Evolutionary conservation across 2,329 filamentous ascomycete species (phyloP).

Genomic region (Trichoderma sp.): DNA sequence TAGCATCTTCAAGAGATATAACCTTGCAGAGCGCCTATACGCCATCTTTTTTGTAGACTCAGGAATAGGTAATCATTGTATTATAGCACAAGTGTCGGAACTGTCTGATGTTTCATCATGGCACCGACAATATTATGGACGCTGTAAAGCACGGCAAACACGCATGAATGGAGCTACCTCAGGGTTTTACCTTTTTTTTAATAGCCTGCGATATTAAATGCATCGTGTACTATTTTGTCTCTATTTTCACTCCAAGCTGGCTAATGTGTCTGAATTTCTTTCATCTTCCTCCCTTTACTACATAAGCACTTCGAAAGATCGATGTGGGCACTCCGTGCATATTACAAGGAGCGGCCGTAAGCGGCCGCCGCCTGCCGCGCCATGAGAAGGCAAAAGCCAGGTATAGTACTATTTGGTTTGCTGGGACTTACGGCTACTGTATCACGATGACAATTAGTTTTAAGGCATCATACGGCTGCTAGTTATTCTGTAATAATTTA

Average conservation of each 20-base stretch:
- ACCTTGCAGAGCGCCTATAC: background rate
- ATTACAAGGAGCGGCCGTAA: background rate
- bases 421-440: background rate
- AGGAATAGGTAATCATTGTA: background rate
- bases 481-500: background rate
- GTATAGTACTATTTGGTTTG: background rate
- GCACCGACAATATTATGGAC: background rate
- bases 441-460: background rate
- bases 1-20: background rate
- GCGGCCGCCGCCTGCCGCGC: background rate
- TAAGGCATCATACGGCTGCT: background rate
- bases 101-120: background rate
- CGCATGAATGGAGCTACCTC: background rate
- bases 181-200: background rate
- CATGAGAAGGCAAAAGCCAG: background rate
- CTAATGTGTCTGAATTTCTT: background rate
- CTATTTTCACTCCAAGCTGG: background rate
- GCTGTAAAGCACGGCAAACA: background rate
- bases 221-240: background rate
- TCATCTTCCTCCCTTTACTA: background rate
- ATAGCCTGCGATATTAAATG: background rate
- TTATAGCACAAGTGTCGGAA: background rate
- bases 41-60: background rate
- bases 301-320: background rate
- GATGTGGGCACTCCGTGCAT: background rate